phyloP scores from a whole-genome alignment of 2,329 filamentous ascomycete species.

The Dothiorella sarmentorum region DNA sequence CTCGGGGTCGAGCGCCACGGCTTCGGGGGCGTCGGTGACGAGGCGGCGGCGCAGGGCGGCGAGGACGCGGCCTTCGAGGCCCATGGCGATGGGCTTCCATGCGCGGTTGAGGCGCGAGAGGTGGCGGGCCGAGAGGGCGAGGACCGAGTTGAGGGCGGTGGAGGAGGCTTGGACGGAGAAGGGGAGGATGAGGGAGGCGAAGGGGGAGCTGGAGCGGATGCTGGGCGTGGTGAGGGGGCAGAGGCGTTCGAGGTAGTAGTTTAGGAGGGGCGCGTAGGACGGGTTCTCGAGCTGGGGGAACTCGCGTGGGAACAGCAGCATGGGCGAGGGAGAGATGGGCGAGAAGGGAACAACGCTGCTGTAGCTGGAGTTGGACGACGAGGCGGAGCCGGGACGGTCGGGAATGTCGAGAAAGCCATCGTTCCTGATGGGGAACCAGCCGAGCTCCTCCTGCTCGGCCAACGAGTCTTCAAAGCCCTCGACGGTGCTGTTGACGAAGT shows the following conservation, averaged over 20 bases:
- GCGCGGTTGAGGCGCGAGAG: conserved; percentile 31
- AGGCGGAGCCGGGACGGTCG: conserved; percentile 2
- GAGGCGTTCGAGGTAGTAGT: conserved; percentile 41
- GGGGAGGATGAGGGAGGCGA: conserved; percentile 39
- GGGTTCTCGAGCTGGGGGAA: conserved; percentile 29
- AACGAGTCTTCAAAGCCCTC: conserved; percentile 19
- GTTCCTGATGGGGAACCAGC: neutral
- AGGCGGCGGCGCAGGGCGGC: conserved; percentile 36
- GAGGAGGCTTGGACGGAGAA: conserved; percentile 39
- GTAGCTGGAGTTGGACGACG: conserved; percentile 4
- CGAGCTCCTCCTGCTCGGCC: conserved; percentile 6
- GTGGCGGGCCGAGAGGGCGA: conserved; percentile 40
- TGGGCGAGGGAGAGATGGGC: conserved; percentile 21
- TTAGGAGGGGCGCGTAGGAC: conserved; percentile 33
- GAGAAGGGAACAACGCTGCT: neutral
- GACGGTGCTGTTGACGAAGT: conserved; percentile 24
- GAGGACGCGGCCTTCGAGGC: conserved; percentile 38
- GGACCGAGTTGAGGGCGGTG: conserved; percentile 37
- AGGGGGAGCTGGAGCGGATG: conserved; percentile 34
- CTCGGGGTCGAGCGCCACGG: conserved; percentile 28
- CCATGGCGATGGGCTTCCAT: conserved; percentile 34
- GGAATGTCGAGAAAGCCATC: neutral
- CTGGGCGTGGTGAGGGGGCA: conserved; percentile 42
- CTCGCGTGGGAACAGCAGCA: conserved; percentile 23
- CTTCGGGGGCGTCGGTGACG: conserved; percentile 25